Base-by-base conservation (phyloP, 441 rosid species). In the Raphanus hybrid region DNA sequence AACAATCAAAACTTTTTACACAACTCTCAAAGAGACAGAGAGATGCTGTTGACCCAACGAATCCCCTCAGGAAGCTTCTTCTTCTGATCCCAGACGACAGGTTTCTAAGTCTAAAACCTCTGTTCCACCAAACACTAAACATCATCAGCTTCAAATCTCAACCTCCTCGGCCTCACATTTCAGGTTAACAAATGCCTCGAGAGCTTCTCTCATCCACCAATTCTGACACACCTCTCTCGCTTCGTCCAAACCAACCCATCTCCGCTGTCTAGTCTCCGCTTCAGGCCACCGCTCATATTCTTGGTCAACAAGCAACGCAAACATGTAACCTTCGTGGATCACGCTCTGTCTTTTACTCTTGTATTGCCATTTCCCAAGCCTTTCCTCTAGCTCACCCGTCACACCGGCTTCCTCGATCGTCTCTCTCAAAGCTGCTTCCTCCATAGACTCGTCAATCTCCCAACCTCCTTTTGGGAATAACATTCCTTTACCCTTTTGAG, bases 181-280 rank as follows among this genome's bases (percentile, higher is more conserved):
- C 35, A 74, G 67, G 67, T 63, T 74, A 55, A 74, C 29, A 23
- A 85, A 76, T 39, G 62, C 84, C 68, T 90, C 91, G 65, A 91
- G 79, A 18, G 94, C 94, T 81, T 90, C 94, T 75, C 86, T 86
- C 93, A 91, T 91, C 94, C 94, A 91, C 92, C 85, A 81, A 71
- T 86, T 86, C 32, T 83, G 83, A 27, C 94, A 88, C 2, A 62
- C 81, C 67, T 90, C 86, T 81, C 83, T 85, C 0, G 93, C 94
- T 80, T 88, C 90, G 0, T 69, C 84, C 71, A 85, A 86, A 0
- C 78, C 75, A 67, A 91, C 91, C 96, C 96, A 91, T 75, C 58
- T 76, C 37, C 96, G 75, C 27, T 80, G 35, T 37, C 96, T 85
- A 18, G 73, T 37, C 14, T 83, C 82, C 2, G 84, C 85, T 84